phyloP scores from a whole-genome alignment of 176 grass and related monocot genomes.

The Carex pumila region DNA sequence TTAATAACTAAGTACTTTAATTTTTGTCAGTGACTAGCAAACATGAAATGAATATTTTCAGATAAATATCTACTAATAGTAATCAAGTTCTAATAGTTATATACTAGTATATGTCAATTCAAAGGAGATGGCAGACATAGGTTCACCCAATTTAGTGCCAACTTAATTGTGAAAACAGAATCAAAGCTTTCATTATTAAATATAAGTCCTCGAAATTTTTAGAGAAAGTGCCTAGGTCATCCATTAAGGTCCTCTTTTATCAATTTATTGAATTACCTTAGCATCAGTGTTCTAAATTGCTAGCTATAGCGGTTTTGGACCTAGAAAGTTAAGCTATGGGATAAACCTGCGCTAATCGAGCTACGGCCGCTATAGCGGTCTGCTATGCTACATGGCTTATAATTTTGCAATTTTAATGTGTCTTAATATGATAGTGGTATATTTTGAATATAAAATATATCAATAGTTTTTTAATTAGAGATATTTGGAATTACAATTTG shows the following conservation, averaged over 20 bases:
- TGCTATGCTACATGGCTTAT: too few relatives aligned
- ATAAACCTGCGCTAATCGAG: too few relatives aligned
- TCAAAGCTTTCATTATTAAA: neutral
- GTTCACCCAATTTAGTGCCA: neutral
- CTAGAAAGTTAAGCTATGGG: too few relatives aligned
- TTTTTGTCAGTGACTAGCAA: neutral
- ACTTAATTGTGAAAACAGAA: neutral
- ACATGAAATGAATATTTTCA: neutral
- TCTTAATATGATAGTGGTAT: too few relatives aligned
- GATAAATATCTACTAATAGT: neutral
- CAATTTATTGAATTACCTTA: neutral
- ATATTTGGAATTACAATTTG: too few relatives aligned
- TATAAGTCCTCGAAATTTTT: neutral
- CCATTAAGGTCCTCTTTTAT: neutral
- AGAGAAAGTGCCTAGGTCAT: neutral
- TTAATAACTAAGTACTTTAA: neutral
- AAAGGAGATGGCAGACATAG: neutral
- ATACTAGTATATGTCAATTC: neutral
- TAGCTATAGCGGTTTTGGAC: too few relatives aligned
- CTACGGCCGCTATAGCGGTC: too few relatives aligned
- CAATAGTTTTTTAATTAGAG: too few relatives aligned
- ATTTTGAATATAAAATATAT: too few relatives aligned
- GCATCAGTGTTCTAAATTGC: too few relatives aligned
- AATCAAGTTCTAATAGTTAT: neutral
- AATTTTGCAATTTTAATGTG: too few relatives aligned